Conservation (phyloP, 176 grass and related monocot genomes). For the Secale cereale region DNA sequence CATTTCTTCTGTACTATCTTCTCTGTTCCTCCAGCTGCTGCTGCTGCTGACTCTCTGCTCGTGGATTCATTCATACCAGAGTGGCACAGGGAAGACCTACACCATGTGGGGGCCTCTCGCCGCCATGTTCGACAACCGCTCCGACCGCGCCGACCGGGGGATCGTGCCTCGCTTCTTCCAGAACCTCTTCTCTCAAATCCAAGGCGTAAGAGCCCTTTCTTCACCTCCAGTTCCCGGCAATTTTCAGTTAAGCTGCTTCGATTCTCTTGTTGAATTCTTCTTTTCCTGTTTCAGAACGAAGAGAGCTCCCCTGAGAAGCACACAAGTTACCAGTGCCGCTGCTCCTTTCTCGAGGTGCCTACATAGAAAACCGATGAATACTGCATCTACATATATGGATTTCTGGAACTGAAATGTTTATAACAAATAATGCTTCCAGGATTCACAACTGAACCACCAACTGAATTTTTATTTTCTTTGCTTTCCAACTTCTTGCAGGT, state of each 20-base stretch:
- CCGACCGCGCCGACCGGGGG: slow-evolving; percentile 44
- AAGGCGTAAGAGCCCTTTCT: slow-evolving; percentile 36
- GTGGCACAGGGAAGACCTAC: slow-evolving; percentile 91
- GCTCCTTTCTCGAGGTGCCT: slow-evolving; percentile 87
- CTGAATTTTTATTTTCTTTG: not conserved
- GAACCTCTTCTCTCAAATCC: slow-evolving; percentile 71
- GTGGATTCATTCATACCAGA: slow-evolving; percentile 42
- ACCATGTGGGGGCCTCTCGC: slow-evolving; percentile 89
- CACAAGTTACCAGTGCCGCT: slow-evolving; percentile 77
- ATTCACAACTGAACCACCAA: slow-evolving; percentile 10
- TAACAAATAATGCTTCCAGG: not conserved
- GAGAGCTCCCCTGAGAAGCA: slow-evolving; percentile 58
- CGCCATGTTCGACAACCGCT: slow-evolving; percentile 60
- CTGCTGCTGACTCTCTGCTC: not conserved
- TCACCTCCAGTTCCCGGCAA: not conserved
- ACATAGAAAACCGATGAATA: not conserved
- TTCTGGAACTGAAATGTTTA: not conserved
- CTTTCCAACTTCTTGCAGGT: slow-evolving; percentile 47
- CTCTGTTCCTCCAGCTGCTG: not conserved
- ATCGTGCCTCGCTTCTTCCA: slow-evolving; percentile 86
- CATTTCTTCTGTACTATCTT: not conserved
- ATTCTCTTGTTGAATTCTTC: not conserved
- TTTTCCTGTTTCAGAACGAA: slow-evolving; percentile 47
- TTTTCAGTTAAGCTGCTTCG: not conserved
- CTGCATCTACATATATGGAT: not conserved